Evolutionary conservation across 2,329 filamentous ascomycete genomes (phyloP), one percentile per base, ranked within the genome.

Genomic region (Zalaria obscura): DNA sequence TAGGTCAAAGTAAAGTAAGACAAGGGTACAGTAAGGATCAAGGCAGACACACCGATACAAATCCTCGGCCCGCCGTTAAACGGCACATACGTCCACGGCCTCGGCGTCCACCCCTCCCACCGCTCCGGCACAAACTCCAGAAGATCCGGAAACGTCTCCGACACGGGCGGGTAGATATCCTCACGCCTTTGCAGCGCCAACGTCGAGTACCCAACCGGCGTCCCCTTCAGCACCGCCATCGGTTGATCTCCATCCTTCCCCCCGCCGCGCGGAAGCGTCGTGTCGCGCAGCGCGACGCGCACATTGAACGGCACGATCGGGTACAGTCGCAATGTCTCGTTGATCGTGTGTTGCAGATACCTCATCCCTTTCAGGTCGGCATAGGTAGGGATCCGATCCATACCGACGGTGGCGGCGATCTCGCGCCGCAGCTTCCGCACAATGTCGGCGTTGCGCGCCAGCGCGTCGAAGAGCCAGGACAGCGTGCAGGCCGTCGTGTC

Each of bases 401-500:
- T 59, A 2, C 87, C 87, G 4, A 94, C 72, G 0, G 68, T 67
- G 2, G 70, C 57, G 26, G 78, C 58, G 53, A 94, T 86, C 60
- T 94, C 86, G 25, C 66, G 61, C 25, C 87, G 77, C 40, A 95
- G 69, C 56, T 77, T 83, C 40, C 66, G 58, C 3, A 86, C 73
- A 2, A 76, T 70, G 2, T 75, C 65, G 0, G 86, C 85, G 49
- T 84, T 71, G 10, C 77, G 75, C 32, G 79, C 74, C 2, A 95
- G 70, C 60, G 94, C 85, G 60, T 91, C 93, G 45, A 94, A 69
- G 31, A 75, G 70, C 80, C 86, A 94, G 0, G 78, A 82, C 0
- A 95, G 70, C 0, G 83, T 86, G 10, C 72, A 75, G 27, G 87
- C 87, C 0, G 88, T 95, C 9, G 88, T 94, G 60, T 95, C 88